Evolutionary conservation across 2,329 filamentous ascomycete genomes (phyloP), one percentile per base, ranked within the genome.

Genomic region (Phialophora verrucosa): DNA sequence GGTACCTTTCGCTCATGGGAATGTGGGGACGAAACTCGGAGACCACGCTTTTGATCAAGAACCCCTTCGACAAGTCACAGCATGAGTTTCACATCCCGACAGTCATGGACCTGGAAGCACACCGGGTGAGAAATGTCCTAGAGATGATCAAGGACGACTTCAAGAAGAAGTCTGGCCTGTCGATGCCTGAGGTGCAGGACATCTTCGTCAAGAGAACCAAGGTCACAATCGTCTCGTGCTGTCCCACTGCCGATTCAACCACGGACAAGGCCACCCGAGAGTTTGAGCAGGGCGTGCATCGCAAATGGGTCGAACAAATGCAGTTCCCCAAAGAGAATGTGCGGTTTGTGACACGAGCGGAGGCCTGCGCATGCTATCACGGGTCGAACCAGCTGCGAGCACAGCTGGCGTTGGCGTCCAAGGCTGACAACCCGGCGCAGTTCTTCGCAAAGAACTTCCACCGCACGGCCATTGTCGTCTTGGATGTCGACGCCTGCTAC

Each of bases 51-150:
- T 27, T 29, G 25, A 51, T 51, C 49, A 51, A 27, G 20, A 51
- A 51, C 25, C 49, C 49, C 11, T 51, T 51, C 49, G 49, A 51
- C 49, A 51, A 51, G 20, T 51, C 49, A 11, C 49, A 51, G 49
- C 49, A 29, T 12, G 49, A 51, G 20, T 51, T 51, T 20, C 11
- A 10, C 2, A 7, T 51, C 20, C 20, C 49, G 20, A 17, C 20
- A 7, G 20, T 29, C 49, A 29, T 51, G 20, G 49, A 51, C 49
- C 14, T 51, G 49, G 49, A 51, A 29, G 49, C 25, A 51, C 25
- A 29, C 1, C 49, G 49, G 4, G 14, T 51, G 49, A 27, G 20
- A 23, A 23, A 27, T 8, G 23, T 27, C 8, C 10, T 51, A 8
- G 49, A 51, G 25, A 51, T 29, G 20, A 51, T 51, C 49, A 51